A percentile compares a stretch with the other conserved stretches of the same genome.
Evolutionary conservation across 805 yeast species (phyloP).

Genomic region (Spathaspora arborariae): DNA sequence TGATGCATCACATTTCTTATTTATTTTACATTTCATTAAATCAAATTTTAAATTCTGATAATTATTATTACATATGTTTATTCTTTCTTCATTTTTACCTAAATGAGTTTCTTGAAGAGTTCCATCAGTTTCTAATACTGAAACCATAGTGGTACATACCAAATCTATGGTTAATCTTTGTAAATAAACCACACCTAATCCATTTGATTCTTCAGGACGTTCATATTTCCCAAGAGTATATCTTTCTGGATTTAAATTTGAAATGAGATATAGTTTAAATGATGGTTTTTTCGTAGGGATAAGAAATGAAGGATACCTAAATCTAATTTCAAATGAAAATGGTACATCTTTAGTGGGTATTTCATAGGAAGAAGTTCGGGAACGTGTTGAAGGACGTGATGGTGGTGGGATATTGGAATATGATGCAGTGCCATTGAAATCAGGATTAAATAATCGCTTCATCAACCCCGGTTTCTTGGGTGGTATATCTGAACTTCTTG

Average conservation of each 20-base stretch:
- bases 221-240: constrained; percentile 29
- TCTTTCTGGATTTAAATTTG: constrained; percentile 24
- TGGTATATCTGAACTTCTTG: constrained; percentile 9
- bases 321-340: constrained; percentile 45
- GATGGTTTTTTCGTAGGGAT: constrained; percentile 41
- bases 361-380: constrained; percentile 6
- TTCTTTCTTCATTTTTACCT: constrained; percentile 20
- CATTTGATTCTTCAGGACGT: constrained; percentile 40
- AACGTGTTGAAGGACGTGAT: constrained; percentile 3
- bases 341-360: constrained; percentile 34
- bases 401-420: constrained; percentile 6
- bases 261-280: constrained; percentile 28
- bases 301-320: constrained; percentile 44
- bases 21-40: constrained; percentile 28
- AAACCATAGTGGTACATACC: constrained; percentile 21
- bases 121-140: constrained; percentile 24
- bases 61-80: constrained; percentile 28
- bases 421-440: constrained; percentile 5
- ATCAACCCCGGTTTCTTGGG: constrained; percentile 25
- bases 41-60: constrained; percentile 37
- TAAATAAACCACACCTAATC: constrained; percentile 43
- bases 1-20: constrained; percentile 20
- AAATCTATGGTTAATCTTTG: constrained; percentile 35
- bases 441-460: constrained; percentile 21
- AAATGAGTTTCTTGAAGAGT: constrained; percentile 20